A percentile compares a stretch with the other conserved stretches of the same genome.
phyloP scores from a whole-genome alignment of 441 rosid species.

The Oxalis stricta region DNA sequence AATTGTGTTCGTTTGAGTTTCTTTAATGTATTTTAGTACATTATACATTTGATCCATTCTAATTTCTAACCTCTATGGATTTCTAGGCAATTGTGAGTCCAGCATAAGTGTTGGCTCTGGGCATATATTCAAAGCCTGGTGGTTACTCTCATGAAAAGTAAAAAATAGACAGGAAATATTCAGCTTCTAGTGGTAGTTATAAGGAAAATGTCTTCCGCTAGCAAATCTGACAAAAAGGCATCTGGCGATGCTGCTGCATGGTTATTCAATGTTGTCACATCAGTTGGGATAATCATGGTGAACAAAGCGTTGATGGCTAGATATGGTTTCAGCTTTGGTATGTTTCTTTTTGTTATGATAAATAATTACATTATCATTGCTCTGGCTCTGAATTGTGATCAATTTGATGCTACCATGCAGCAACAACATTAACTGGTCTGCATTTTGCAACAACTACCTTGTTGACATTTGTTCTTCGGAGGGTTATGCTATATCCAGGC shows the following conservation, averaged over 20 bases:
- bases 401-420: constrained; percentile 32
- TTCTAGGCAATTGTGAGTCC: constrained; percentile 5
- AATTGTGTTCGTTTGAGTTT: not conserved
- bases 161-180: constrained; percentile 18
- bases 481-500: constrained; percentile 82
- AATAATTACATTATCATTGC: too few species aligned
- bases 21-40: not conserved
- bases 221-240: constrained; percentile 63
- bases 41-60: not conserved
- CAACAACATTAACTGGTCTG: constrained; percentile 89
- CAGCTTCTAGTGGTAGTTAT: constrained; percentile 10
- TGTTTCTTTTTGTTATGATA: constrained; percentile 4
- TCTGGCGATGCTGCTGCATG: constrained; percentile 79
- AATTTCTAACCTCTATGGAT: not conserved
- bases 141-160: constrained; percentile 19
- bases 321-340: constrained; percentile 86
- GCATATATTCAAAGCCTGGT: not conserved
- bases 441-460: constrained; percentile 92
- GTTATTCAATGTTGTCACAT: constrained; percentile 91
- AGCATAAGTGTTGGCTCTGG: constrained; percentile 6
- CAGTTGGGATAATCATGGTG: constrained; percentile 90
- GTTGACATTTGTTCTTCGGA: constrained; percentile 55
- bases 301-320: constrained; percentile 92
- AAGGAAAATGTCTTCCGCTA: constrained; percentile 41
- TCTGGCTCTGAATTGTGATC: constrained; percentile 11